Evolutionary conservation across 106 monocot species (phyloP).

Genomic region (Acorus gramineus): DNA sequence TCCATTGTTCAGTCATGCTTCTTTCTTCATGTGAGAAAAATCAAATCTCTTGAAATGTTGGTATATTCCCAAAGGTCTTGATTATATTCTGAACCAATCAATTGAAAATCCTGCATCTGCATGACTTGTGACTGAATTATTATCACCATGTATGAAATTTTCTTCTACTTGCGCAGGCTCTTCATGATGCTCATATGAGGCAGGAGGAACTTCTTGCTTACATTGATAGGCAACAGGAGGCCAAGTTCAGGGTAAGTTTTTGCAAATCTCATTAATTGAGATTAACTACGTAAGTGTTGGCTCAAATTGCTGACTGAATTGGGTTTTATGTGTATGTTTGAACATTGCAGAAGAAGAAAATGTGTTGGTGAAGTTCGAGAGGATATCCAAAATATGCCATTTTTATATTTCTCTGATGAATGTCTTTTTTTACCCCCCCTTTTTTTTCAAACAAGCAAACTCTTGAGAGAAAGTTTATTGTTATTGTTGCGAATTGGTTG

Average conservation of each 20-base stretch:
- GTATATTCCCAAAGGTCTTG: too few species aligned
- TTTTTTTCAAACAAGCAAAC: too few species aligned
- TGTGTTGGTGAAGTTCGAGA: not conserved
- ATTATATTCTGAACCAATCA: not conserved
- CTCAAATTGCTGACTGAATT: too few species aligned
- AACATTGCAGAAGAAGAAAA: not conserved
- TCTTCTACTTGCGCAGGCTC: constrained; percentile 23
- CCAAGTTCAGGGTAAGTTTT: constrained; percentile 37
- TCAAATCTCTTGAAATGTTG: too few species aligned
- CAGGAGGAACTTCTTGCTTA: constrained; percentile 61
- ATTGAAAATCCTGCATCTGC: not conserved
- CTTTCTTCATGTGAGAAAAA: too few species aligned
- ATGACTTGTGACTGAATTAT: not conserved
- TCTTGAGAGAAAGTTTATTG: too few species aligned
- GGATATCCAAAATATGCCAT: not conserved
- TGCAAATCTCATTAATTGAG: not conserved
- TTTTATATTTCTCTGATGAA: not conserved
- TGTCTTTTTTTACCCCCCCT: not conserved
- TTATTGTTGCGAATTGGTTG: too few species aligned
- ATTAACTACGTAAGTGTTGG: not conserved
- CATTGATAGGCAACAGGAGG: constrained; percentile 44
- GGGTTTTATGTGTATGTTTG: not conserved
- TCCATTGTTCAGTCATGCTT: too few species aligned
- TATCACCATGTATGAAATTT: not conserved
- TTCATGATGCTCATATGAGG: constrained; percentile 58